These are phyloP conservation scores for Acorus gramineus DNA, from an alignment of 106 monocot species.

Conservation along the genomic window DNA sequence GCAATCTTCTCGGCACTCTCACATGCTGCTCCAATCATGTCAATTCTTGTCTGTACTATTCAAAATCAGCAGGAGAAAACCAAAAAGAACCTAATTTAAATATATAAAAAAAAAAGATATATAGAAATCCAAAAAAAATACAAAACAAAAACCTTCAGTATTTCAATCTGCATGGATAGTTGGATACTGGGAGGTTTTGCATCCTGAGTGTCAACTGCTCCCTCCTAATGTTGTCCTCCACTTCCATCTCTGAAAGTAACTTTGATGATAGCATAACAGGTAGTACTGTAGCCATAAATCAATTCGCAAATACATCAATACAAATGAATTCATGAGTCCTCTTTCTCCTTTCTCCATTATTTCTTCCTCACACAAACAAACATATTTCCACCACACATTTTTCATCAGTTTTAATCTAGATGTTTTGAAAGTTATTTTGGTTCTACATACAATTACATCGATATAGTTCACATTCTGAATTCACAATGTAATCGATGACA, in stretches of 20 bases:
- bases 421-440: no score
- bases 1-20: slow-evolving; percentile 91
- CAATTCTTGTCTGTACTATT: slow-evolving; percentile 70
- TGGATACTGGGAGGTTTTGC: slow-evolving; percentile 54
- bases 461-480: no score
- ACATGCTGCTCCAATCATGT: slow-evolving; percentile 81
- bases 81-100: background rate
- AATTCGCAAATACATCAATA: background rate
- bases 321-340: no score
- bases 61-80: background rate
- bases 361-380: no score
- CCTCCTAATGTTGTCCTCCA: slow-evolving; percentile 71
- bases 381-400: no score
- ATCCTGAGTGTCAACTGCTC: slow-evolving; percentile 66
- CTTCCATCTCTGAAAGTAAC: slow-evolving; percentile 93
- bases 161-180: slow-evolving; percentile 86
- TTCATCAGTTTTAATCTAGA: no score
- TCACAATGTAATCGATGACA: no score
- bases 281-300: slow-evolving; percentile 43
- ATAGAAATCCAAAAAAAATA: background rate
- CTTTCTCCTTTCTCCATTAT: no score
- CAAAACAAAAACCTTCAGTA: slow-evolving; percentile 49
- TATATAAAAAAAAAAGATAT: background rate
- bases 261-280: slow-evolving; percentile 98
- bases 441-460: no score